Evolutionary conservation across 306 rosid genomes (phyloP), one percentile per base, ranked within the genome.

Genomic region (Lathyrus tuberosus): DNA sequence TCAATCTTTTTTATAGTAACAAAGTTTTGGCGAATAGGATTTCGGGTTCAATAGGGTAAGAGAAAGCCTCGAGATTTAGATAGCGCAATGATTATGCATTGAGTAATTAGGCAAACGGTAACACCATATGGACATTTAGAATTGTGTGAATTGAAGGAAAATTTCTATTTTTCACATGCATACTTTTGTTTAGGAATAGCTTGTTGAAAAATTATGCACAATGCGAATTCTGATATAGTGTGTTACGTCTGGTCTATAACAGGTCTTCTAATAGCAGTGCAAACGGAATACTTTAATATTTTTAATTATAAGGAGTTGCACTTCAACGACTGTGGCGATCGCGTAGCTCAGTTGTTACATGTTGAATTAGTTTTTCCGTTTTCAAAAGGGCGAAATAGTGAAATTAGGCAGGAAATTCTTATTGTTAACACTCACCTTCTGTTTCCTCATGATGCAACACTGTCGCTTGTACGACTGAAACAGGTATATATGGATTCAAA

Each of bases 251-350:
- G 70, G 70, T 40, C 2, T 73, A 28, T 70, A 13, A 13, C 76
- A 85, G 89, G 89, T 71, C 89, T 85, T 63, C 65, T 85, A 30
- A 85, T 83, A 67, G 89, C 89, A 2, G 89, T 85, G 79, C 84
- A 62, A 22, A 82, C 68, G 63, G 86, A 85, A 57, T 59, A 74
- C 69, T 85, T 85, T 14, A 79, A 67, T 60, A 79, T 85, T 67
- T 81, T 85, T 28, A 85, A 85, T 78, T 82, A 85, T 63, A 80
- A 81, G 49, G 89, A 85, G 72, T 77, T 85, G 66, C 86, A 61
- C 49, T 85, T 85, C 83, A 85, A 82, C 38, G 89, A 85, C 69
- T 77, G 74, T 38, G 86, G 86, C 16, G 89, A 82, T 69, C 89
- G 89, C 40, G 89, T 85, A 2, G 89, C 89, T 71, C 89, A 85